These are phyloP conservation scores for Aspergillus oerlinghausenensis DNA, from an alignment of 2,329 filamentous ascomycete genomes.

Conservation along the genomic window DNA sequence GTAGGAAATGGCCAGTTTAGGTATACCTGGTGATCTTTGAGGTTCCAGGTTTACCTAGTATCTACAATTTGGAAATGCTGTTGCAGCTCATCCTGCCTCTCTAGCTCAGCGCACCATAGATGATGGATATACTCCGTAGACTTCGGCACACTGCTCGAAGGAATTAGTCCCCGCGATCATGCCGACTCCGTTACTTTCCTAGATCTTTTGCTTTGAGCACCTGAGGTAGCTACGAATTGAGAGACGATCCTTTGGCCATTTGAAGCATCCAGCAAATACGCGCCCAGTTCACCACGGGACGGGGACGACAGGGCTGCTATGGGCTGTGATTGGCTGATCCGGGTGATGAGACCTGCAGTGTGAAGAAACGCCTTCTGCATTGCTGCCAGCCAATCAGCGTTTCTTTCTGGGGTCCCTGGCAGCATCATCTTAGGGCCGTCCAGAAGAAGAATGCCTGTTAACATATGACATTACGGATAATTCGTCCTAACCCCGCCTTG, in stretches of 20 bases:
- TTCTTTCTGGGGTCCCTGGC: not conserved
- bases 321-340: constrained; percentile 13
- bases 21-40: not conserved
- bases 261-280: constrained; percentile 10
- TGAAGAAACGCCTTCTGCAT: constrained; percentile 21
- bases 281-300: constrained; percentile 17
- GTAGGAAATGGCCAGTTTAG: not conserved
- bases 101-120: not conserved
- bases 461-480: not conserved
- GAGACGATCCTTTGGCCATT: not conserved
- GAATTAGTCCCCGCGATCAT: not conserved
- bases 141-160: not conserved
- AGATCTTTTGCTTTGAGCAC: not conserved
- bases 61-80: no score
- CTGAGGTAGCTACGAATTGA: not conserved
- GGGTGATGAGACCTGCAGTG: constrained; percentile 22
- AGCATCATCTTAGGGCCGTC: constrained; percentile 1
- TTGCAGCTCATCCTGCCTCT: no score
- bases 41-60: no score
- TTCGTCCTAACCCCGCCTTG: not conserved
- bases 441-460: constrained; percentile 1
- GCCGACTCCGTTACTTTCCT: not conserved
- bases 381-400: constrained; percentile 10
- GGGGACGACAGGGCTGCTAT: not conserved
- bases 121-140: not conserved